A percentile compares a stretch with the other conserved stretches of the same genome.
phyloP scores from a whole-genome alignment of 495 filamentous ascomycete species.

The Bacidia gigantensis region DNA sequence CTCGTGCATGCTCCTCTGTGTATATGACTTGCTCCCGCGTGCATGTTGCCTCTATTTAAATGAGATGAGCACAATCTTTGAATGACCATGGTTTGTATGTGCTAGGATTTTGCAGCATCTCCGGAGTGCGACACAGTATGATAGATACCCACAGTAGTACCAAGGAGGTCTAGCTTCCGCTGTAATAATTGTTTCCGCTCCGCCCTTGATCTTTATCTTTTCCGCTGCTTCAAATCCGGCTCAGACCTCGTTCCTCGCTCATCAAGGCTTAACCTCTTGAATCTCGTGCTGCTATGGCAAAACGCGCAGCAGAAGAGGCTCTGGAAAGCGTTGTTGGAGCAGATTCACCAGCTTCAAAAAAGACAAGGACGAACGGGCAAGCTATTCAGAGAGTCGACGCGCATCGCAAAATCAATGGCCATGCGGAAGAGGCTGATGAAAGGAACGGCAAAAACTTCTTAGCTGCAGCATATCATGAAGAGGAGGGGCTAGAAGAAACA shows the following conservation, averaged over 20 bases:
- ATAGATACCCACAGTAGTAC: too few species aligned
- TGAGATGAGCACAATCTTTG: too few species aligned
- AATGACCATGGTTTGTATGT: too few species aligned
- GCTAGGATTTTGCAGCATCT: too few species aligned
- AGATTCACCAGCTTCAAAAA: conserved; percentile 65
- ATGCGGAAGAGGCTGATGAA: conserved; percentile 24
- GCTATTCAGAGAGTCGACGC: conserved; percentile 19
- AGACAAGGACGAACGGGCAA: conserved; percentile 50
- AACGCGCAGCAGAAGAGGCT: conserved; percentile 62
- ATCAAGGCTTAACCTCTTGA: too few species aligned
- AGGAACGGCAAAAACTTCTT: conserved; percentile 28
- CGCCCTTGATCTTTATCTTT: too few species aligned
- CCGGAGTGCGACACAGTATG: too few species aligned
- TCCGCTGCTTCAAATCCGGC: too few species aligned
- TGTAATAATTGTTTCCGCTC: background rate
- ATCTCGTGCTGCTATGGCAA: conserved; percentile 49
- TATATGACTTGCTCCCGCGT: too few species aligned
- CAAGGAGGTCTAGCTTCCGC: background rate
- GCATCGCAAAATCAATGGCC: conserved; percentile 22
- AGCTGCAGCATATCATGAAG: conserved; percentile 28
- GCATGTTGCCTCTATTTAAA: too few species aligned
- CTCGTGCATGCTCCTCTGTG: too few species aligned
- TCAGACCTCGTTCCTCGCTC: too few species aligned
- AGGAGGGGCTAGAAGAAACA: conserved; percentile 29
- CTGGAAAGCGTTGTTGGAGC: conserved; percentile 48